Percentiles rank a stretch among this genome's conserved stretches.
phyloP scores from a whole-genome alignment of 2,329 filamentous ascomycete genomes.

The Epichloe uncinata region DNA sequence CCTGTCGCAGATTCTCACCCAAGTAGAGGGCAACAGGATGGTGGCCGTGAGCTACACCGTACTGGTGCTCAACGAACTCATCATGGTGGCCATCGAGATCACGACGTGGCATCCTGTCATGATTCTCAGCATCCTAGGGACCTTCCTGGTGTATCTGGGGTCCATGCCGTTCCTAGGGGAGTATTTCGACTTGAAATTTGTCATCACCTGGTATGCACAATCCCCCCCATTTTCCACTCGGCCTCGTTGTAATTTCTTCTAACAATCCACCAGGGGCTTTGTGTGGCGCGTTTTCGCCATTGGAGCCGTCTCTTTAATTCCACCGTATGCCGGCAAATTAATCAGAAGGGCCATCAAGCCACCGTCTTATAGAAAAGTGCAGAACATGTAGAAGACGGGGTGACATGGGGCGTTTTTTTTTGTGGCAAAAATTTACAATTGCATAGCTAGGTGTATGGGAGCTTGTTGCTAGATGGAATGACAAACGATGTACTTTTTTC shows the following conservation, averaged over 20 bases:
- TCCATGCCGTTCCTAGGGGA: conserved; percentile 71
- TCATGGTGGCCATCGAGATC: conserved; percentile 95
- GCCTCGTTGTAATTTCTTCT: conserved; percentile 5
- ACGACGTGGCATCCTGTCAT: conserved; percentile 95
- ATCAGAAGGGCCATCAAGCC: conserved; percentile 77
- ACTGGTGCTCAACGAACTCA: conserved; percentile 82
- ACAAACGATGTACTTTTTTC: neutral
- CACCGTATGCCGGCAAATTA: conserved; percentile 77
- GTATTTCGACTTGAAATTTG: conserved; percentile 80
- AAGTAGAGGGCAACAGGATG: conserved; percentile 61
- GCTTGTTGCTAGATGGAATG: neutral
- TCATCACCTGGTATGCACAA: conserved; percentile 51
- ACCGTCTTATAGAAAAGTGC: conserved; percentile 89
- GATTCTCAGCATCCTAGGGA: conserved; percentile 74
- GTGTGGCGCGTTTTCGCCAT: conserved; percentile 80
- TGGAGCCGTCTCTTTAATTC: conserved; percentile 64
- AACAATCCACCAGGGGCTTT: conserved; percentile 49
- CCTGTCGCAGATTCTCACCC: conserved; percentile 76
- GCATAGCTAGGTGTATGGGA: neutral
- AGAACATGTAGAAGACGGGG: conserved; percentile 38
- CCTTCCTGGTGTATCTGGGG: conserved; percentile 65
- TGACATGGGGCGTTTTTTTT: conserved; percentile 5
- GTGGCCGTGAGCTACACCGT: conserved; percentile 86
- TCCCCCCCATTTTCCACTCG: neutral
- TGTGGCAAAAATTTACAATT: neutral